Base-by-base conservation (phyloP, 768 basidiomycete species). In the Cubamyces sp. region DNA sequence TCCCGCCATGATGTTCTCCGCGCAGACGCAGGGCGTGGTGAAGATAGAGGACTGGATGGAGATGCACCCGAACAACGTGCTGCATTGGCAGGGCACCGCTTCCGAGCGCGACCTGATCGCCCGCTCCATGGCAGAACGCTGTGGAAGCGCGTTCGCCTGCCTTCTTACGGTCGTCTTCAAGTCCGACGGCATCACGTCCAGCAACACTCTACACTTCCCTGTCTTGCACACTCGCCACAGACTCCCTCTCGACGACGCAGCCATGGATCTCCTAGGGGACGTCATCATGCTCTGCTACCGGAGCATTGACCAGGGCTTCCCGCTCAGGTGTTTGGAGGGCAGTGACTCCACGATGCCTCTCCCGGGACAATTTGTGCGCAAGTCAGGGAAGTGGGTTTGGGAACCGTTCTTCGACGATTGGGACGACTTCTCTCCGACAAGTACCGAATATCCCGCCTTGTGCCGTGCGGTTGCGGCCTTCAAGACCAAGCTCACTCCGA, bases 341-440 rank as follows among this genome's bases (percentile, higher is more conserved):
- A 12, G 19, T 7, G 25, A 34, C n/a, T 45, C 54, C 28, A 26
- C 42, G 14, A 45, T 55, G n/a, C 54, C 54, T 16, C 26, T 55
- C 7, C 54, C 54, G 5, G 54, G 54, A 28, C 23, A 34, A 6
- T 55, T 55, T 19, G 19, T 34, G 26, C 42, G 43, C 16, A 55
- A 21, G 14, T 16, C n/a, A 7, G 54, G 54, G 18, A 45, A 45
- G 15, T 55, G 54, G 43, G 21, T 45, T 1, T 55, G 54, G 54
- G 54, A 46, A 26, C 26, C 54, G 18, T 25, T 45, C 42, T 55
- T 45, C 43, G 42, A 26, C 8, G 42, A 45, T 12, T 55, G 54
- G 54, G 54, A 55, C 26, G 42, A 55, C 28, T 55, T 45, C 7
- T 45, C 54, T 15, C 26, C 54, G 11, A 55, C 54, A 0, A 46